phyloP scores from a whole-genome alignment of 108 stramenopile genomes.

The Nitzschia sp. region DNA sequence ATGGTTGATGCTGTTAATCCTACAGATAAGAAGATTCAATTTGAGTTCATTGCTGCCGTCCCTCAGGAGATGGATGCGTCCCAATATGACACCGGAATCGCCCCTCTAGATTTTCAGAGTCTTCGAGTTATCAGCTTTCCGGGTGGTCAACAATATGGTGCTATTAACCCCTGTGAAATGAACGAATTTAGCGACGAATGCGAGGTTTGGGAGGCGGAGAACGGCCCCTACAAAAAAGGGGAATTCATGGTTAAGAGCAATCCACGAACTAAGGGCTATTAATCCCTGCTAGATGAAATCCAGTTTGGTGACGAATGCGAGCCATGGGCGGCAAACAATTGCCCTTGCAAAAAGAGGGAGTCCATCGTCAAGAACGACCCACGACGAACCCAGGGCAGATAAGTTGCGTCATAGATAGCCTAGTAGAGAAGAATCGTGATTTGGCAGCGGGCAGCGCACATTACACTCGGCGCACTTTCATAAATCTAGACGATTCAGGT shows the following conservation, averaged over 20 bases:
- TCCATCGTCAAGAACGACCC: too few species aligned
- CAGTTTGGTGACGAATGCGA: background rate
- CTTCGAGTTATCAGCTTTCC: slow-evolving; percentile 83
- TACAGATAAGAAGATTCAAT: slow-evolving; percentile 70
- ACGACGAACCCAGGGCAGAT: too few species aligned
- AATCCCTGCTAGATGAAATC: too few species aligned
- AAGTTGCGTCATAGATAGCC: too few species aligned
- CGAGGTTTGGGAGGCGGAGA: slow-evolving; percentile 81
- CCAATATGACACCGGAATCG: slow-evolving; percentile 60
- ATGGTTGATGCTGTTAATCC: slow-evolving; percentile 70
- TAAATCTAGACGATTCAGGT: too few species aligned
- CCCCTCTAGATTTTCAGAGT: slow-evolving; percentile 67
- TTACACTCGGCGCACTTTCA: too few species aligned
- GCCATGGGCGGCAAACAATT: background rate
- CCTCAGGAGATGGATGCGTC: slow-evolving; percentile 62
- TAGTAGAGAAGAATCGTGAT: too few species aligned
- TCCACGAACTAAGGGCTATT: slow-evolving; percentile 73
- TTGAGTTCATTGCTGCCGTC: slow-evolving; percentile 89
- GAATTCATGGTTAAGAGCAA: slow-evolving; percentile 82
- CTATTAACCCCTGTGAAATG: slow-evolving; percentile 95
- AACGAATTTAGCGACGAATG: slow-evolving; percentile 92
- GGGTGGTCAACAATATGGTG: slow-evolving; percentile 93
- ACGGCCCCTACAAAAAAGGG: slow-evolving; percentile 71
- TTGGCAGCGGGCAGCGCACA: too few species aligned
- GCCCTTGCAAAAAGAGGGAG: too few species aligned